Conservation (phyloP, 257 asterid species). For the Ophiorrhiza pumila region DNA sequence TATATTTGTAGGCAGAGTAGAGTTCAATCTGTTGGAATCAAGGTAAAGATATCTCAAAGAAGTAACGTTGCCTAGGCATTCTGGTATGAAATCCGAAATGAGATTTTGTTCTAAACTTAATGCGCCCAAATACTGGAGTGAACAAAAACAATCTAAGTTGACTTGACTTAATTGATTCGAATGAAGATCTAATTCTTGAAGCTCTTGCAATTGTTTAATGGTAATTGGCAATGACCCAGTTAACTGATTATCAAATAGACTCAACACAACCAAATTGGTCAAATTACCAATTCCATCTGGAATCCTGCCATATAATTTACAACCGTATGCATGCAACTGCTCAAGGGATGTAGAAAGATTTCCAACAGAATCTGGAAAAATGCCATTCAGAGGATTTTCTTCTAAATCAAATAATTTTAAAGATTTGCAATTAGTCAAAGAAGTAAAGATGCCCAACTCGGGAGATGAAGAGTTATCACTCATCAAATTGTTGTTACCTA, state of each 20-base stretch:
- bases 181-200: neutral
- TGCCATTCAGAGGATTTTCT: neutral
- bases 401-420: neutral
- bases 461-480: conserved; percentile 6
- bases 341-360: neutral
- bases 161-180: neutral
- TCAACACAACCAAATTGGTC: neutral
- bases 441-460: conserved; percentile 16
- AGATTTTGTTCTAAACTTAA: neutral
- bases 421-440: conserved; percentile 10
- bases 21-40: neutral
- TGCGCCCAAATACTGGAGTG: neutral
- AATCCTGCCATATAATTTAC: neutral
- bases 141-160: neutral
- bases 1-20: neutral
- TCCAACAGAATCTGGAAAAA: conserved; percentile 3
- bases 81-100: neutral
- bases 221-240: neutral
- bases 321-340: neutral
- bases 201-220: neutral
- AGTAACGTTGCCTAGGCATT: conserved; percentile 7
- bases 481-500: neutral
- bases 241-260: neutral
- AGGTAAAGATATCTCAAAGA: neutral
- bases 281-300: conserved; percentile 6